These are phyloP conservation scores for Eremomyces bilateralis DNA, from an alignment of 495 filamentous ascomycete species.

Conservation along the genomic window DNA sequence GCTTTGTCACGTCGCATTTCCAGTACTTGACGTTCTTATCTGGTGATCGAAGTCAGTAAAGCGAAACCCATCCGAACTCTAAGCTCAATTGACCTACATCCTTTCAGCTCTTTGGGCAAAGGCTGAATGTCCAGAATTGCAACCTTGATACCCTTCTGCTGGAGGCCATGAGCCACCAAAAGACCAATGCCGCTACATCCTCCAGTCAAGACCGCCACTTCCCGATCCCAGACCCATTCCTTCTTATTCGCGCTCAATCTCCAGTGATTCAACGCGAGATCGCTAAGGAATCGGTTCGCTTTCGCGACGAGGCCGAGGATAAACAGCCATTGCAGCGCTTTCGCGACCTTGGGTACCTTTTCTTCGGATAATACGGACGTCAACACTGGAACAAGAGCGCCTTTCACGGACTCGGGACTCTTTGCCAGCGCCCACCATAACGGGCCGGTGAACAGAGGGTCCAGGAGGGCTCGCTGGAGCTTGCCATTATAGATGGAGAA, in stretches of 20 bases:
- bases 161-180: slow-evolving; percentile 25
- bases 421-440: not conserved
- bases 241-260: slow-evolving; percentile 14
- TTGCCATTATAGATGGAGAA: too few species aligned
- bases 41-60: slow-evolving; percentile 1
- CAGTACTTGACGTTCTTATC: slow-evolving; percentile 21
- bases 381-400: not conserved
- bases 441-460: slow-evolving; percentile 1
- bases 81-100: slow-evolving; percentile 6
- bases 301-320: slow-evolving; percentile 21
- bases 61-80: slow-evolving; percentile 3
- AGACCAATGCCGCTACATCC: slow-evolving; percentile 36
- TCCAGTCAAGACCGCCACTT: slow-evolving; percentile 36
- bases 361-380: not conserved
- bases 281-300: slow-evolving; percentile 22
- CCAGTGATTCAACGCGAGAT: slow-evolving; percentile 29
- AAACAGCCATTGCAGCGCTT: not conserved
- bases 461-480: too few species aligned
- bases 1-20: slow-evolving; percentile 31
- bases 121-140: slow-evolving; percentile 20
- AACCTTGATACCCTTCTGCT: slow-evolving; percentile 25
- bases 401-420: not conserved
- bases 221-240: slow-evolving; percentile 23
- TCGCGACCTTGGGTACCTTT: not conserved
- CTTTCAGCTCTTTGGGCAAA: slow-evolving; percentile 8